phyloP scores from a whole-genome alignment of 768 basidiomycete genomes.

The Cystobasidium onofrii region DNA sequence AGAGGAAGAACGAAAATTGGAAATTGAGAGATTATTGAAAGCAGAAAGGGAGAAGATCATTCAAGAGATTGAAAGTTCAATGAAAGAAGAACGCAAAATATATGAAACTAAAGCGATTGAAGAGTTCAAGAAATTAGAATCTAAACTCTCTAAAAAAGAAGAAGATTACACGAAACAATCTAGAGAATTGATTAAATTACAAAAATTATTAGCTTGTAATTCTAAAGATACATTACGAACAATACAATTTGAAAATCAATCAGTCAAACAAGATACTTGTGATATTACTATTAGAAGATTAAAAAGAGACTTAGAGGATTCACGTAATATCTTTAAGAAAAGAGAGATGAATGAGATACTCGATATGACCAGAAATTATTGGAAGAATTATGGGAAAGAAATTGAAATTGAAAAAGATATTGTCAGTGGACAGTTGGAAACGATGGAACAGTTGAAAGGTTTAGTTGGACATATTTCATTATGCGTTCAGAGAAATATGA shows the following conservation, averaged over 20 bases:
- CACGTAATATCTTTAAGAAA: background rate
- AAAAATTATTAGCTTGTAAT: background rate
- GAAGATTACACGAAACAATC: background rate
- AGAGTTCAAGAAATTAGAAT: background rate
- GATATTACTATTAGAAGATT: background rate
- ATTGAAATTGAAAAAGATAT: background rate
- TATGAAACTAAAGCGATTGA: background rate
- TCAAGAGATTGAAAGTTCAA: background rate
- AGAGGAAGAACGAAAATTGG: background rate
- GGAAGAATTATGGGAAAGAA: background rate
- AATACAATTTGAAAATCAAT: background rate
- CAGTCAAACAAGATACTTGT: background rate
- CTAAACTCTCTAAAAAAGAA: background rate
- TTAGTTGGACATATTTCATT: background rate
- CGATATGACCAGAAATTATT: background rate
- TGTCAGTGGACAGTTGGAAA: background rate
- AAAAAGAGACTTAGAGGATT: background rate
- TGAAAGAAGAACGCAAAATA: background rate
- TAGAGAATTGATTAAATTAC: background rate
- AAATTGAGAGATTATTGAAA: background rate
- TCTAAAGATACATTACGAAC: background rate
- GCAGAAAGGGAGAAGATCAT: background rate
- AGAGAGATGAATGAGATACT: background rate
- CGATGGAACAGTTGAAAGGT: background rate
- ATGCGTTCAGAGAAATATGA: background rate